A percentile compares a stretch with the other conserved stretches of the same genome.
Conservation (phyloP, 139 green algal genomes). For the Zygnema circumcarinatum region DNA sequence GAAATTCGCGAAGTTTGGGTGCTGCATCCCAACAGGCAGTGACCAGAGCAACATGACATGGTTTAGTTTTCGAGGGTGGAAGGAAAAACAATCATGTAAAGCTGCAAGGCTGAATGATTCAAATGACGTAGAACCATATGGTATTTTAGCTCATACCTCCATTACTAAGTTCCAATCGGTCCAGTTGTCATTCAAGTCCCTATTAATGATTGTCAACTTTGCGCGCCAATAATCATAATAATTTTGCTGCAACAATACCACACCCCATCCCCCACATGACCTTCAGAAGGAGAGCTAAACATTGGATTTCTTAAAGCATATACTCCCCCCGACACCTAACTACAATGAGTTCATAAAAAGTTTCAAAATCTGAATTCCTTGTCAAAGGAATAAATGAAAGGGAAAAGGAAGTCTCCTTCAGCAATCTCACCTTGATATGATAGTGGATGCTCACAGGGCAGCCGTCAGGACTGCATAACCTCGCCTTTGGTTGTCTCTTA, state of each 20-base stretch:
- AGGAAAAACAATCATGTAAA: neutral
- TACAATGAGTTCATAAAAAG: too few species aligned
- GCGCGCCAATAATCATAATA: constrained; percentile 37
- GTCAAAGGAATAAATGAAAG: too few species aligned
- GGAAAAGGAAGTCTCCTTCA: too few species aligned
- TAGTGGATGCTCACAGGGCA: constrained; percentile 47
- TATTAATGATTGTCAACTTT: constrained; percentile 47
- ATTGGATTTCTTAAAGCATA: too few species aligned
- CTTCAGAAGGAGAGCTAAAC: too few species aligned
- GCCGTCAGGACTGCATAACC: constrained; percentile 37
- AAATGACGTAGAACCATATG: neutral
- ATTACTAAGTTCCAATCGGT: constrained; percentile 48
- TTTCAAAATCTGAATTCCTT: too few species aligned
- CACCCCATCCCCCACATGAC: too few species aligned
- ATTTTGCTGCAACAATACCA: constrained; percentile 30
- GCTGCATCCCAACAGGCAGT: too few species aligned
- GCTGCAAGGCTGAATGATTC: neutral
- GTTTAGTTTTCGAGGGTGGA: neutral
- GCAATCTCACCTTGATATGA: constrained; percentile 45
- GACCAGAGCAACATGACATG: neutral
- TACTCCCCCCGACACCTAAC: too few species aligned
- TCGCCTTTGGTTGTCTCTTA: neutral
- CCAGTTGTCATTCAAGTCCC: constrained; percentile 31
- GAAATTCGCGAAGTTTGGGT: constrained; percentile 33
- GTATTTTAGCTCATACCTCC: constrained; percentile 11